Percentiles rank a stretch among this genome's conserved stretches.
phyloP scores from a whole-genome alignment of 805 yeast species.

The Metschnikowia baotianmanensis region DNA sequence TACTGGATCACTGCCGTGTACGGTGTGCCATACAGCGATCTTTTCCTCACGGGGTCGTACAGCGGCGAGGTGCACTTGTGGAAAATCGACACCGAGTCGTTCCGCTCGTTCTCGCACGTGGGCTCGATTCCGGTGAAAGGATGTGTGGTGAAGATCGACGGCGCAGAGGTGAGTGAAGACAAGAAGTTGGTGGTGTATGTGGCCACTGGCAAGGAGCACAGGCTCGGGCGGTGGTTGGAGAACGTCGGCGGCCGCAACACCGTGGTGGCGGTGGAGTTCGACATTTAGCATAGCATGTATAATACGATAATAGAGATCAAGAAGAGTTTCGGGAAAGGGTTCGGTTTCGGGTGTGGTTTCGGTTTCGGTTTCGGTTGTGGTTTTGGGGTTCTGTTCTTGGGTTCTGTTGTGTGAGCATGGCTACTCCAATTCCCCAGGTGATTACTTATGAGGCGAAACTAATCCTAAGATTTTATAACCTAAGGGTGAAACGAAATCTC shows the following conservation, averaged over 20 bases:
- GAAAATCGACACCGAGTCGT: constrained; percentile 59
- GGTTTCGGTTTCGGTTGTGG: too few relatives aligned
- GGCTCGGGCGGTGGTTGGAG: constrained; percentile 82
- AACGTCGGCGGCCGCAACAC: constrained; percentile 68
- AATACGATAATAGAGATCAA: too few relatives aligned
- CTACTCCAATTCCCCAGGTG: too few relatives aligned
- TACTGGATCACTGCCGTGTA: constrained; percentile 80
- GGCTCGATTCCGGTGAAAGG: constrained; percentile 67
- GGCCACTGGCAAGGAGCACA: constrained; percentile 78
- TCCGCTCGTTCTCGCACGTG: constrained; percentile 57
- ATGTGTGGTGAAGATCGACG: constrained; percentile 60
- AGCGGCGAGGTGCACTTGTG: constrained; percentile 75
- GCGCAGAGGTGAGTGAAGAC: constrained; percentile 48
- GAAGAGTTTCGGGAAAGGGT: too few relatives aligned
- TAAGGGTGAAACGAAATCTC: too few relatives aligned
- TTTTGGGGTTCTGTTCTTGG: neutral
- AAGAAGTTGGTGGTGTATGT: constrained; percentile 54
- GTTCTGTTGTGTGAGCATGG: too few relatives aligned
- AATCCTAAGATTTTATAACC: too few relatives aligned
- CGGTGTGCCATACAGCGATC: constrained; percentile 81
- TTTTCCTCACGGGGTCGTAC: constrained; percentile 88
- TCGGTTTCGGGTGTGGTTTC: too few relatives aligned
- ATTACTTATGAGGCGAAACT: too few relatives aligned
- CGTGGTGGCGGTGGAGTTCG: constrained; percentile 41
- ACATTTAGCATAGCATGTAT: constrained; percentile 22